Evolutionary conservation across 345 rosid species (phyloP).

Genomic region (Populus ilicifolia): DNA sequence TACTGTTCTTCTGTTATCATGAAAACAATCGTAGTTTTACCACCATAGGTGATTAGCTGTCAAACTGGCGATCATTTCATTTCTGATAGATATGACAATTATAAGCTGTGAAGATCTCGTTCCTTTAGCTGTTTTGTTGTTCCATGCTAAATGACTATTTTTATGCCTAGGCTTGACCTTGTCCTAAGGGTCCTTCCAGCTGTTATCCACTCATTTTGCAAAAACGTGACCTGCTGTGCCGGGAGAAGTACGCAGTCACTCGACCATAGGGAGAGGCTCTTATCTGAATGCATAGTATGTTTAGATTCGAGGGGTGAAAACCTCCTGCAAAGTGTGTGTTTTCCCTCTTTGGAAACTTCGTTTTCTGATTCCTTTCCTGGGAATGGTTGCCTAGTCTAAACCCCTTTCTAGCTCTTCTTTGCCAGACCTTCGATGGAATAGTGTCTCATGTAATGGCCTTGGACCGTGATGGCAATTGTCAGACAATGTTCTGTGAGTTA

Average conservation of each 20-base stretch:
- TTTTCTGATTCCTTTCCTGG: neutral
- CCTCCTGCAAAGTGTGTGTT: neutral
- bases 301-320: neutral
- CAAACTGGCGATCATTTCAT: neutral
- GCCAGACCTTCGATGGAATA: neutral
- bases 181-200: neutral
- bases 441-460: conserved; percentile 1
- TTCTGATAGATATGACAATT: neutral
- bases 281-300: neutral
- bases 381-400: neutral
- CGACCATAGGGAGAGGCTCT: too few relatives aligned
- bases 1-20: neutral
- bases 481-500: neutral
- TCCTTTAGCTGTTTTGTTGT: neutral
- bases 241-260: too few relatives aligned
- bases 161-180: neutral
- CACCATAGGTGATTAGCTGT: neutral
- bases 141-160: neutral
- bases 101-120: neutral
- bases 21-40: neutral
- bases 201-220: neutral
- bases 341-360: neutral
- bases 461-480: neutral
- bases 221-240: neutral
- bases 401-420: neutral